Evolutionary conservation across 192 early-diverging fungal genomes (phyloP), one percentile per base, ranked within the genome.

Genomic region (Backusella luteola): DNA sequence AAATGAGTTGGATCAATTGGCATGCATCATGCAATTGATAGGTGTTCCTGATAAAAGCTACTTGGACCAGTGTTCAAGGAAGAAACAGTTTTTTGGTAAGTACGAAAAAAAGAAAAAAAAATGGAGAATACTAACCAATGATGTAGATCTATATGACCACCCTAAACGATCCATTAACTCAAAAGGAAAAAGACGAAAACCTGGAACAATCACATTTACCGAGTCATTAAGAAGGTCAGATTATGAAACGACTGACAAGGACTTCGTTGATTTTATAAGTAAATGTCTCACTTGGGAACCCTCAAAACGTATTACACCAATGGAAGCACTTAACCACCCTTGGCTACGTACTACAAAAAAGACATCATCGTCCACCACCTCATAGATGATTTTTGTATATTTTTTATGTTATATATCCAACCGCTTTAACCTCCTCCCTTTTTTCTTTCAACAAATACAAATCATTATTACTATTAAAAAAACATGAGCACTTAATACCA

Each of bases 1-100:
- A 79, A 97, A 96, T 78, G 97, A 99, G 82, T 91, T 93, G 69
- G 96, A 99, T 78, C 97, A 99, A 80, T 84, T 99, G 42, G 86
- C 92, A 8, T 95, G 95, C 79, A 97, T 99, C 41, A 94, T 99
- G 91, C 96, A 99, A 83, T 85, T 97, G 29, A 86, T 91, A 67
- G 96, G 96, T 6, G 81, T 93, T 15, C 97, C 97, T 23, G 90
- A 91, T 4, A 76, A 85, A 38, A 87, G 87, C 49, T 81, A 97
- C 23, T 69, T 98, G 15, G 93, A 94, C 29, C 85, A 86, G 26
- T 93, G 94, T 34, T 86, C 88, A 42, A 87, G 97, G 49, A 92
- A 92, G 38, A 93, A 92, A 67, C 85, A 93, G 36, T 98, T 97
- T 83, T 96, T 97, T 76, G 97, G 90, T 93, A 83, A 84, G 79